Evolutionary conservation across 352 stramenopile species (phyloP).

Genomic region (Phytophthora hibernalis): DNA sequence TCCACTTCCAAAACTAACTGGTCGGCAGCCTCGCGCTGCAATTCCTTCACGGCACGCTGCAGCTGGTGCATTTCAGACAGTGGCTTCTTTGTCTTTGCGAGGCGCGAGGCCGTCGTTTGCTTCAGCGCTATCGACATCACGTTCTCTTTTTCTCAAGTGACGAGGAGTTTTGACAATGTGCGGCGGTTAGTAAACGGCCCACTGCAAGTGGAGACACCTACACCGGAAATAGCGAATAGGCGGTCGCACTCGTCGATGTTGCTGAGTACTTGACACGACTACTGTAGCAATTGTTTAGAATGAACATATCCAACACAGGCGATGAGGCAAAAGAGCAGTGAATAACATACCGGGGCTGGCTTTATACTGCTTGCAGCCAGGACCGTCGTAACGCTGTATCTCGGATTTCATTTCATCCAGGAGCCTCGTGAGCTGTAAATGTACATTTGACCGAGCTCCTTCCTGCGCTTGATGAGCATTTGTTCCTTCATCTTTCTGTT

Average conservation of each 20-base stretch:
- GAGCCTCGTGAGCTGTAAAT: conserved; percentile 29
- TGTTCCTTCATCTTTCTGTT: conserved; percentile 19
- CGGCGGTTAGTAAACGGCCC: conserved; percentile 28
- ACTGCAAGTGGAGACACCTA: conserved; percentile 9
- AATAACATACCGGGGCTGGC: conserved; percentile 18
- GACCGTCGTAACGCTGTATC: conserved; percentile 13
- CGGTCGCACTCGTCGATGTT: background rate
- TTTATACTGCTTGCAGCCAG: conserved; percentile 8
- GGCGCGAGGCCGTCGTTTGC: conserved; percentile 58
- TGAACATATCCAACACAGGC: conserved; percentile 6
- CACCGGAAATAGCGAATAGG: conserved; percentile 22
- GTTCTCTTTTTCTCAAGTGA: conserved; percentile 16
- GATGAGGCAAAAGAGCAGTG: background rate
- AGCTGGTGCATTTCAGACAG: conserved; percentile 86
- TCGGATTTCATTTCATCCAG: conserved; percentile 26
- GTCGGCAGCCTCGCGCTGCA: conserved; percentile 78
- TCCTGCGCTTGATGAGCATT: conserved; percentile 22
- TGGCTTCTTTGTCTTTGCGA: conserved; percentile 85
- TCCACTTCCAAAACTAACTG: conserved; percentile 81
- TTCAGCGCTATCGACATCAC: conserved; percentile 57
- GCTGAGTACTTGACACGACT: conserved; percentile 7
- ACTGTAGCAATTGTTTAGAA: conserved; percentile 13
- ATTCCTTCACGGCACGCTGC: conserved; percentile 75
- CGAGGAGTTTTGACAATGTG: conserved; percentile 27
- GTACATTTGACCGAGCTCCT: conserved; percentile 23